A percentile compares a stretch with the other conserved stretches of the same genome.
These are phyloP conservation scores for Phytophthora cryptogea DNA, from an alignment of 352 stramenopile genomes.

Conservation along the genomic window DNA sequence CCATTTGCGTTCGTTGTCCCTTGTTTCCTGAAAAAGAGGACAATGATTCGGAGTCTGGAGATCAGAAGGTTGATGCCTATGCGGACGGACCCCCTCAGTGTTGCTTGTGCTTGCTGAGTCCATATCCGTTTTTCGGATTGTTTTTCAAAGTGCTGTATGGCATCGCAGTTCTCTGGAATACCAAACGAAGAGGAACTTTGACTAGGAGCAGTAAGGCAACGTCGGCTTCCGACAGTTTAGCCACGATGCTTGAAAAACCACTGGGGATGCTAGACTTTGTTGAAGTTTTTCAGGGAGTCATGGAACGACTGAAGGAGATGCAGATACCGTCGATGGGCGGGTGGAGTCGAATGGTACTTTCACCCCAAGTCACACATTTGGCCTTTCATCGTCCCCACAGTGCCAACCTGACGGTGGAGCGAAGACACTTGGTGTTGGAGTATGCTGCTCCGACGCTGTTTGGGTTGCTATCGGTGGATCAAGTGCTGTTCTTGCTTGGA, in stretches of 20 bases:
- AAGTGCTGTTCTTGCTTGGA: constrained; percentile 77
- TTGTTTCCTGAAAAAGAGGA: constrained; percentile 60
- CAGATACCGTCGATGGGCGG: constrained; percentile 72
- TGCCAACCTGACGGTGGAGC: constrained; percentile 53
- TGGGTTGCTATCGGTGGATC: constrained; percentile 73
- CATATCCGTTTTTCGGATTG: constrained; percentile 83
- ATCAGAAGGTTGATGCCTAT: constrained; percentile 1
- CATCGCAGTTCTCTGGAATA: constrained; percentile 73
- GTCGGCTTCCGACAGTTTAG: constrained; percentile 9
- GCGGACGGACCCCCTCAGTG: constrained; percentile 44
- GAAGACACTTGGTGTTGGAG: constrained; percentile 67
- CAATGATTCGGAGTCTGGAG: constrained; percentile 2
- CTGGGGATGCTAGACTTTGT: constrained; percentile 63
- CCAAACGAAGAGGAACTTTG: constrained; percentile 42
- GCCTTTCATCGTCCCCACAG: constrained; percentile 80
- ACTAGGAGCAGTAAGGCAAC: constrained; percentile 20
- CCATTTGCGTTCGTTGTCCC: constrained; percentile 69
- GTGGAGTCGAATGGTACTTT: constrained; percentile 70
- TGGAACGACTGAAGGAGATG: constrained; percentile 66
- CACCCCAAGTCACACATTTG: constrained; percentile 59
- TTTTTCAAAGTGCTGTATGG: constrained; percentile 86
- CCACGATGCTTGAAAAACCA: constrained; percentile 31
- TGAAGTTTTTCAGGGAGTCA: constrained; percentile 63
- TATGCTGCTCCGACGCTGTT: constrained; percentile 77
- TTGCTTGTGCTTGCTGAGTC: constrained; percentile 78